Percentiles rank a stretch among this genome's conserved stretches.
Conservation (phyloP, 305 asterid species). For the Fraxinus dipetala region DNA sequence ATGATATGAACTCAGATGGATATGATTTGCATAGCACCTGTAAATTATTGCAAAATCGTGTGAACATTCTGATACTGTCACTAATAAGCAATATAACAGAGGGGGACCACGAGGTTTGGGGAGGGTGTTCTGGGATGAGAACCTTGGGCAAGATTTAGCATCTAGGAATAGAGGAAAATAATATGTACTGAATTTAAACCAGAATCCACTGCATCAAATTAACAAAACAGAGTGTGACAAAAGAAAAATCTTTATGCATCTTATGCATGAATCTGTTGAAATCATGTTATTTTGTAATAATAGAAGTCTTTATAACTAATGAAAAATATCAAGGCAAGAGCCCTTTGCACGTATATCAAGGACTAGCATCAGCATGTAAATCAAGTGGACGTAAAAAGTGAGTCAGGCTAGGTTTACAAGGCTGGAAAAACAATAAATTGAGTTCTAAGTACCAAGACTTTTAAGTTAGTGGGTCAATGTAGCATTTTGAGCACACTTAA, state of each 20-base stretch:
- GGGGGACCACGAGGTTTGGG: background rate
- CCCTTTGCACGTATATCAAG: background rate
- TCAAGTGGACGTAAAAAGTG: conserved; percentile 2
- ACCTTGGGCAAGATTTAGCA: conserved; percentile 2
- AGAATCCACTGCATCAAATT: background rate
- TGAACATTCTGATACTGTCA: background rate
- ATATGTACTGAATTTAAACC: background rate
- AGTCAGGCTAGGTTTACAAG: background rate
- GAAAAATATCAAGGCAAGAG: background rate
- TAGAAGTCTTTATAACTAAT: background rate
- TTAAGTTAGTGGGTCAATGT: background rate
- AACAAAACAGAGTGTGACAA: background rate
- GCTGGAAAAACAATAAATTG: conserved; percentile 14
- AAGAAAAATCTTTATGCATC: conserved; percentile 10
- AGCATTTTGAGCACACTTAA: background rate
- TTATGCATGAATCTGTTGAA: background rate
- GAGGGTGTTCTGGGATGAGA: background rate
- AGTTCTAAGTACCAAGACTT: background rate
- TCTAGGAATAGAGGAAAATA: background rate
- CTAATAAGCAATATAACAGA: background rate
- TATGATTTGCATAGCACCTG: conserved; percentile 86
- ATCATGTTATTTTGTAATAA: background rate
- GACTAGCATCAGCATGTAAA: conserved; percentile 8
- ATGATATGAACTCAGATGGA: conserved; percentile 85
- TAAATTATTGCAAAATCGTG: conserved; percentile 4